Percentiles rank a stretch among this genome's conserved stretches.
Evolutionary conservation across 108 stramenopile species (phyloP).

Genomic region (Nitzschia palea): DNA sequence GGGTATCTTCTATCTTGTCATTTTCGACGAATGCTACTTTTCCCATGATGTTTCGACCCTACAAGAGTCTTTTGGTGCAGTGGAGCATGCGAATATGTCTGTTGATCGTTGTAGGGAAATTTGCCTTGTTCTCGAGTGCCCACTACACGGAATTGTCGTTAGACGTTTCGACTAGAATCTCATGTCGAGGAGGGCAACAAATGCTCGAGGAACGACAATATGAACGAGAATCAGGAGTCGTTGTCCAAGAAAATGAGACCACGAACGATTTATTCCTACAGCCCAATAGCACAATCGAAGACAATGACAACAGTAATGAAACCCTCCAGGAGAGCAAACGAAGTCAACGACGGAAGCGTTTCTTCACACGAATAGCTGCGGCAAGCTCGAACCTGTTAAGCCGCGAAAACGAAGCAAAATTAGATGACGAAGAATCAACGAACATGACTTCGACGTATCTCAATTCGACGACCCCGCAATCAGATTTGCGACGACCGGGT

Average conservation of each 20-base stretch:
- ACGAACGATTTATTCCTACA: no score
- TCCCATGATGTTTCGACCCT: no score
- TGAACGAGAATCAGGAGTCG: not conserved
- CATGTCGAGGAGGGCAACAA: conserved; percentile 2
- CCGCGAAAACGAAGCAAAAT: conserved; percentile 56
- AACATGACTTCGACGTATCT: conserved; percentile 36
- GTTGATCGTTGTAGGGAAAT: not conserved
- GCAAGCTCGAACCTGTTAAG: conserved; percentile 54
- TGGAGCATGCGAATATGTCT: not conserved
- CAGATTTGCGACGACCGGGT: conserved; percentile 54
- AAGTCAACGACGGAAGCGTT: conserved; percentile 10
- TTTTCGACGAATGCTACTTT: no score
- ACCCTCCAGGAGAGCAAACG: not conserved
- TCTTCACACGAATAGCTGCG: conserved; percentile 63
- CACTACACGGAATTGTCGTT: no score
- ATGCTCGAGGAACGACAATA: not conserved
- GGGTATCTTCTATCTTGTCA: no score
- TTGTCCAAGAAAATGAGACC: not conserved
- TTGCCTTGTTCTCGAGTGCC: not conserved
- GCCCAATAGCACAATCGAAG: no score
- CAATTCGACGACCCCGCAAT: conserved; percentile 48
- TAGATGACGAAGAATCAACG: conserved; percentile 24
- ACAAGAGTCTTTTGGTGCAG: no score
- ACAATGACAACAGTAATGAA: not conserved
- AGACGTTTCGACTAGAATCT: not conserved